Evolutionary conservation across 345 rosid genomes (phyloP), one percentile per base, ranked within the genome.

Genomic region (Salix brachista): DNA sequence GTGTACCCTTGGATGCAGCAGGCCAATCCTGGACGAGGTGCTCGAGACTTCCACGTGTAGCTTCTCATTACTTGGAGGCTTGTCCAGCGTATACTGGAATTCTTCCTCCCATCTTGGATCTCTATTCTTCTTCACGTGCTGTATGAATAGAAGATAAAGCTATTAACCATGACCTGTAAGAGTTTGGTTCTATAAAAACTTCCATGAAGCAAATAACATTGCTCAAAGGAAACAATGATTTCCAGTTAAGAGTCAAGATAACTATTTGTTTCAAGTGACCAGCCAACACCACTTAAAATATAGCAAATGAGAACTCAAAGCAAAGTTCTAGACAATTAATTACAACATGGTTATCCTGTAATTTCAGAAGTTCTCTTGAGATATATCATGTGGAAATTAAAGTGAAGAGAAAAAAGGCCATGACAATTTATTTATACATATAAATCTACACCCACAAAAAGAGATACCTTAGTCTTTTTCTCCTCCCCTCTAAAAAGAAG

Each of bases 51-150:
- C 97, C 69, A 90, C 90, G 21, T 90, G 99, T 36, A 95, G 37
- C 84, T 85, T 95, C 52, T 93, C 96, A 23, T 86, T 83, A 19
- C 65, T 42, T 1, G 99, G 99, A 73, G 97, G 91, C 83, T 91
- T 97, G 8, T 93, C 99, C 54, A 93, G 84, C 76, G 83, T 75
- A 76, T 91, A 93, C 65, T 85, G 67, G 80, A 93, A 95, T 75
- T 91, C 97, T 80, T 95, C 96, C 67, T 85, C 94, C 99, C 99
- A 95, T 82, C 94, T 91, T 37, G 98, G 99, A 84, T 93, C 97
- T 81, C 99, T 83, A 79, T 86, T 91, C 89, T 95, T 95, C 91
- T 93, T 93, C 71, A 95, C 79, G 16, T 74, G 78, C 98, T 96
- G 88, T 71, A 76, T 1, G 66, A 80, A 67, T 12, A 28, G 16